These are phyloP conservation scores for Phaffia australis DNA, from an alignment of 768 basidiomycete genomes.

Conservation along the genomic window DNA sequence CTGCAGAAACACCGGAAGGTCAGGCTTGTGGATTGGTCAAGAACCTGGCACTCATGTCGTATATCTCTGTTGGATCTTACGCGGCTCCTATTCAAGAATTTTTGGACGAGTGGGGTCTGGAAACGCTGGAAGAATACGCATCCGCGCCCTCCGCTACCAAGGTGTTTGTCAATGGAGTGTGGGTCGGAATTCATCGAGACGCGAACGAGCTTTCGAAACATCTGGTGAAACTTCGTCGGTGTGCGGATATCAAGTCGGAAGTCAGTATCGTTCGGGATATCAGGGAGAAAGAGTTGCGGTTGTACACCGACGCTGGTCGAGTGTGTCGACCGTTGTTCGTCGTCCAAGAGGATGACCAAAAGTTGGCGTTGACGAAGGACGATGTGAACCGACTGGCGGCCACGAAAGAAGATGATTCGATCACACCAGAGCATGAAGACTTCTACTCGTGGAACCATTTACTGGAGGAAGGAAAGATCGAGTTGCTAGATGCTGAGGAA, in stretches of 20 bases:
- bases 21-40: constrained; percentile 99
- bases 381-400: constrained; percentile 60
- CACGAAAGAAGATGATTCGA: constrained; percentile 49
- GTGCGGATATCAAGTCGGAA: constrained; percentile 90
- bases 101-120: constrained; percentile 95
- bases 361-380: constrained; percentile 69
- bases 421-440: constrained; percentile 30
- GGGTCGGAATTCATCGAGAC: constrained; percentile 98
- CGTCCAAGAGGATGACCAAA: constrained; percentile 67
- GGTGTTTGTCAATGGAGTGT: constrained; percentile 98
- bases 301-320: constrained; percentile 94
- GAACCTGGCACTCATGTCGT: constrained; percentile 92
- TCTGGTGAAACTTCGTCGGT: constrained; percentile 79
- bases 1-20: constrained; percentile 98
- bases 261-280: constrained; percentile 97
- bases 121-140: constrained; percentile 83
- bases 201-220: constrained; percentile 85
- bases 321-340: constrained; percentile 96
- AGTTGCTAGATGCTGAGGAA: constrained; percentile 93
- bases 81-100: constrained; percentile 96
- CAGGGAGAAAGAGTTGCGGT: constrained; percentile 79
- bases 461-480: constrained; percentile 76
- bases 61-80: constrained; percentile 92
- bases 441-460: constrained; percentile 71
- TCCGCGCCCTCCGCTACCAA: constrained; percentile 66